Conservation (phyloP, 352 stramenopile genomes). For the Phytophthora pinifolia region DNA sequence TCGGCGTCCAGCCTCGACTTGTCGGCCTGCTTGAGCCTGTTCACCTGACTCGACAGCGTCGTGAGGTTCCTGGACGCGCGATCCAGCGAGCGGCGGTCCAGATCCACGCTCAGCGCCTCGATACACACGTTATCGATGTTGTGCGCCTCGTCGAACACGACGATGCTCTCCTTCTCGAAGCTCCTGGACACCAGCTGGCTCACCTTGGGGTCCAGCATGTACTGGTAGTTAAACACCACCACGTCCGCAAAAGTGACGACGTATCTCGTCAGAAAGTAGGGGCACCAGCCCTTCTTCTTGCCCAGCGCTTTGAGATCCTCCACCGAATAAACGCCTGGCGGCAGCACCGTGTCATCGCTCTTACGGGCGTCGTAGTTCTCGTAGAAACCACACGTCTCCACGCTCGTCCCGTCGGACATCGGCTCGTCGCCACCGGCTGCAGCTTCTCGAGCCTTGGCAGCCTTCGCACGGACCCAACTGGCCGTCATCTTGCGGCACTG, state of each 20-base stretch:
- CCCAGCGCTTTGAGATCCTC: constrained; percentile 96
- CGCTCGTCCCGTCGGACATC: constrained; percentile 6
- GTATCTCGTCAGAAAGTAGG: constrained; percentile 98
- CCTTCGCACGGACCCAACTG: constrained; percentile 94
- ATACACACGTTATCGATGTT: constrained; percentile 99
- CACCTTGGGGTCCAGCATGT: constrained; percentile 99
- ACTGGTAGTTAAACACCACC: constrained; percentile 99
- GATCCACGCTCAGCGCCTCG: constrained; percentile 96
- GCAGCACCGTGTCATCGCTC: constrained; percentile 92
- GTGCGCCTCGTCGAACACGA: constrained; percentile 98
- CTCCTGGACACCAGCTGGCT: constrained; percentile 90
- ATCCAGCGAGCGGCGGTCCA: constrained; percentile 93
- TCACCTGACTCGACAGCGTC: constrained; percentile 74
- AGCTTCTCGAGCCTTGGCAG: constrained; percentile 23
- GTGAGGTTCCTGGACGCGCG: constrained; percentile 91
- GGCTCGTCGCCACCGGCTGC: constrained; percentile 8
- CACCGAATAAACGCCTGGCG: constrained; percentile 94
- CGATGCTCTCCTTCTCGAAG: constrained; percentile 92
- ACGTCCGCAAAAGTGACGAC: constrained; percentile 97
- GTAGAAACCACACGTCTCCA: constrained; percentile 90
- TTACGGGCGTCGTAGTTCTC: constrained; percentile 88
- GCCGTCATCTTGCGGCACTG: constrained; percentile 97
- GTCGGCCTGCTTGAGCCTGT: constrained; percentile 91
- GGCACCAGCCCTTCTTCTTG: constrained; percentile 93
- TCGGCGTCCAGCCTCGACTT: constrained; percentile 92